Conservation (phyloP, 2,329 filamentous ascomycete species). For the Tolypocladium tropicale region DNA sequence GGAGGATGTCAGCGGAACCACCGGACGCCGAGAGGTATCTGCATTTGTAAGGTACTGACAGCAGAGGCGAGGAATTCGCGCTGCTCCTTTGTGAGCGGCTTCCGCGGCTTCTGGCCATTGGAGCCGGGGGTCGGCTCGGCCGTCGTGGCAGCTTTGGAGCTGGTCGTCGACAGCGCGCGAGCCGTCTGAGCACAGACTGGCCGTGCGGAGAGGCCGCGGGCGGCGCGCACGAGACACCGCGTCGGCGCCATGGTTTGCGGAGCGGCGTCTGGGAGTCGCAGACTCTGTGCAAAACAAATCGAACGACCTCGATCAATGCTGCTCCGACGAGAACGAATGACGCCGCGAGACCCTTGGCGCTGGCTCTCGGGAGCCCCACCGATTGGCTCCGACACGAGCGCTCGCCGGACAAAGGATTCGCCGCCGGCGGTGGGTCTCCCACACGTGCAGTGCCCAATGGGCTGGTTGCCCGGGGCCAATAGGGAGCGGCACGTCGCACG, state of each 20-base stretch:
- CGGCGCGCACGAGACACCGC: constrained; percentile 7
- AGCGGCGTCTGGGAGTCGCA: neutral
- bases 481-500: neutral
- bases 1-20: constrained; percentile 3
- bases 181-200: neutral
- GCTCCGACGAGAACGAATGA: neutral
- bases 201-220: constrained; percentile 1
- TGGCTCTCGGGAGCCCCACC: neutral
- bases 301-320: neutral
- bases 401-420: constrained; percentile 1
- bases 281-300: neutral
- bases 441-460: neutral
- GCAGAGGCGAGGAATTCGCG: constrained; percentile 67
- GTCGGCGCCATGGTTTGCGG: constrained; percentile 9
- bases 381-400: neutral
- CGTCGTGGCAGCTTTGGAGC: constrained; percentile 2
- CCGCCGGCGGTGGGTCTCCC: neutral
- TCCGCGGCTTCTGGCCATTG: constrained; percentile 28
- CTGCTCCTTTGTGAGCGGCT: constrained; percentile 59
- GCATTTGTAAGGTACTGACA: constrained; percentile 27
- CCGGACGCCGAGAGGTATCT: neutral
- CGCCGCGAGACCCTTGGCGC: neutral
- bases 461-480: neutral
- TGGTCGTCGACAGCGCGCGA: constrained; percentile 6
- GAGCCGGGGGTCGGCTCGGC: constrained; percentile 8